These are phyloP conservation scores for Colletotrichum eleusines DNA, from an alignment of 2,329 filamentous ascomycete genomes.

Conservation along the genomic window DNA sequence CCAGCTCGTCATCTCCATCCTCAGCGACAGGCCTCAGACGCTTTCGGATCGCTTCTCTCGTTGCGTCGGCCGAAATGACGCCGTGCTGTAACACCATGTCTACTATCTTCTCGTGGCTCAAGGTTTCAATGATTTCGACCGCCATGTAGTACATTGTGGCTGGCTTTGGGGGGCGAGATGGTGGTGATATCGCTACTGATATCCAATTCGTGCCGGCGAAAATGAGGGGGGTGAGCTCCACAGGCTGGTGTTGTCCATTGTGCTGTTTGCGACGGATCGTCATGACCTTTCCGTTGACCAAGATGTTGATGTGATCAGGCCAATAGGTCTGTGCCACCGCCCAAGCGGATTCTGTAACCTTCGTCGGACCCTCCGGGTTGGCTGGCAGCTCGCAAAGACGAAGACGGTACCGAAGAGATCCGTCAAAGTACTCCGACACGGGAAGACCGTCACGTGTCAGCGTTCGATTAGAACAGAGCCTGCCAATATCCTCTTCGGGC, in stretches of 20 bases:
- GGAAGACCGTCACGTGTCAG: slow-evolving; percentile 50
- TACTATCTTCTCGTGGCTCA: slow-evolving; percentile 59
- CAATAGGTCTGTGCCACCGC: slow-evolving; percentile 72
- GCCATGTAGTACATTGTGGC: slow-evolving; percentile 69
- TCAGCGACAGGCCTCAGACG: slow-evolving; percentile 53
- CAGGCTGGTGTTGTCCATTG: slow-evolving; percentile 79
- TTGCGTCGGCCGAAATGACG: slow-evolving; percentile 59
- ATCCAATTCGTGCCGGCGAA: slow-evolving; percentile 72
- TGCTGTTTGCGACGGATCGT: slow-evolving; percentile 75
- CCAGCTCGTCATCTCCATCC: slow-evolving; percentile 70
- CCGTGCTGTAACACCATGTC: slow-evolving; percentile 53
- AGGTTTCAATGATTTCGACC: slow-evolving; percentile 76
- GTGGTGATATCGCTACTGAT: slow-evolving; percentile 59
- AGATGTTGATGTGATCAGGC: slow-evolving; percentile 77
- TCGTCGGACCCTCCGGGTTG: slow-evolving; percentile 31
- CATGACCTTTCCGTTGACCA: slow-evolving; percentile 72
- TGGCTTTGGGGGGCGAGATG: slow-evolving; percentile 41
- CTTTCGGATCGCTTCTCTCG: slow-evolving; percentile 67
- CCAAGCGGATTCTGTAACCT: slow-evolving; percentile 67
- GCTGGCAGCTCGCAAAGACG: slow-evolving; percentile 66
- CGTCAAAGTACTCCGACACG: slow-evolving; percentile 58
- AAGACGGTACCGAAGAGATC: slow-evolving; percentile 74
- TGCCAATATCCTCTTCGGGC: slow-evolving; percentile 49
- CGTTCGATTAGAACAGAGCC: slow-evolving; percentile 51
- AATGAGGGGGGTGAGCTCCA: slow-evolving; percentile 77